Evolutionary conservation across 805 yeast species (phyloP).

Genomic region (Vanderwaltozyma polyspora): DNA sequence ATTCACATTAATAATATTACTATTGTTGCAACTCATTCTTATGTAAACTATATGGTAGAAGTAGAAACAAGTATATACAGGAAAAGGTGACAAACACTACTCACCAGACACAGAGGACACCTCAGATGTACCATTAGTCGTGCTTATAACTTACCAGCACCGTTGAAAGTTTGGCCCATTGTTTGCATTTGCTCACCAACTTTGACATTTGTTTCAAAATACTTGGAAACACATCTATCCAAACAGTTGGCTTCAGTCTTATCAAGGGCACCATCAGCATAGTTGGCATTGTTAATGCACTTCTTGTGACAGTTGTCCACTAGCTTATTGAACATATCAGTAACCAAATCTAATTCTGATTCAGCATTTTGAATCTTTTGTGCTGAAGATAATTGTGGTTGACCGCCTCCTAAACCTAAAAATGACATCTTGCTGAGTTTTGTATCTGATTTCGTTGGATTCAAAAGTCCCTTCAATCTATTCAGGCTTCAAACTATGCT

Average conservation of each 20-base stretch:
- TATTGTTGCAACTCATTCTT: no score
- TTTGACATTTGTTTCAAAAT: slow-evolving; percentile 86
- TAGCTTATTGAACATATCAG: slow-evolving; percentile 91
- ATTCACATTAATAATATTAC: no score
- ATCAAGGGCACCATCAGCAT: slow-evolving; percentile 61
- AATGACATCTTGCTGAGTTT: slow-evolving; percentile 58
- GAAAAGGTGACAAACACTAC: no score
- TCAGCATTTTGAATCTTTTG: slow-evolving; percentile 86
- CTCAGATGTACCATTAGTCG: background rate
- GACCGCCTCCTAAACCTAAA: slow-evolving; percentile 70
- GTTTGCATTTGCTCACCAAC: slow-evolving; percentile 73
- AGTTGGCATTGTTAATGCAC: slow-evolving; percentile 53
- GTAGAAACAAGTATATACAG: no score
- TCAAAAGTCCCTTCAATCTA: background rate
- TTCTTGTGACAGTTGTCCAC: slow-evolving; percentile 82
- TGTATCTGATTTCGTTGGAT: no score
- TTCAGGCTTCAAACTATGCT: no score
- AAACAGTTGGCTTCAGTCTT: slow-evolving; percentile 78
- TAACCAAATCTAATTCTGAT: slow-evolving; percentile 92
- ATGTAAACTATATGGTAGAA: no score
- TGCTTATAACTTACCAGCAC: slow-evolving; percentile 24
- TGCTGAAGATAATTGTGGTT: slow-evolving; percentile 62
- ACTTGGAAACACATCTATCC: slow-evolving; percentile 92
- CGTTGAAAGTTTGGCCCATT: slow-evolving; percentile 34
- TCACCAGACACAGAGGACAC: background rate